These are phyloP conservation scores for Penicillium coprophilum DNA, from an alignment of 495 filamentous ascomycete genomes.

Conservation along the genomic window DNA sequence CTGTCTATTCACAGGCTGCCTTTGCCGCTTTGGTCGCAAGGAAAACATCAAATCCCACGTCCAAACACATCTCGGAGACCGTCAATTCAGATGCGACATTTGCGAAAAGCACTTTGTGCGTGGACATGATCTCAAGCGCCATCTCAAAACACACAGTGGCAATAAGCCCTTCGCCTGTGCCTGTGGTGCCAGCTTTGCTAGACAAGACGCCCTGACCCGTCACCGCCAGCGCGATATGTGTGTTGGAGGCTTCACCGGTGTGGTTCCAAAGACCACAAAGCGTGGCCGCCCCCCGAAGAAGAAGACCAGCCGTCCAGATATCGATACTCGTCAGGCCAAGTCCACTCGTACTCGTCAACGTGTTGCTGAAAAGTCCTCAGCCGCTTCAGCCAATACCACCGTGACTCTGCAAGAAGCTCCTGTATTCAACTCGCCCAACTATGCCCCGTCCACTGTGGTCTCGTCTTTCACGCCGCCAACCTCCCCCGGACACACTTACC, in stretches of 20 bases:
- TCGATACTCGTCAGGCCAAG: slow-evolving; percentile 68
- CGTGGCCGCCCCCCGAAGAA: slow-evolving; percentile 65
- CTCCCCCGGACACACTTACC: slow-evolving; percentile 41
- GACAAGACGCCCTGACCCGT: slow-evolving; percentile 91
- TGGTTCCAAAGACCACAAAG: slow-evolving; percentile 68
- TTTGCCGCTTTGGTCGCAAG: slow-evolving; percentile 83
- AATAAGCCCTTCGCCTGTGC: slow-evolving; percentile 89
- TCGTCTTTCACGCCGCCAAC: slow-evolving; percentile 52
- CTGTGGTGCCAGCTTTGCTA: slow-evolving; percentile 86
- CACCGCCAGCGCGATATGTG: slow-evolving; percentile 95
- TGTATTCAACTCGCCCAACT: slow-evolving; percentile 42
- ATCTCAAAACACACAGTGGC: slow-evolving; percentile 93
- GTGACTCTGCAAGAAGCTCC: slow-evolving; percentile 29
- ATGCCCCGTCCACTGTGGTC: slow-evolving; percentile 40
- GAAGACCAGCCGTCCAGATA: slow-evolving; percentile 58
- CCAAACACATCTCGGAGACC: slow-evolving; percentile 93
- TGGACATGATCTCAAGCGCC: slow-evolving; percentile 94
- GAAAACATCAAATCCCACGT: slow-evolving; percentile 98
- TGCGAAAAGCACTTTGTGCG: slow-evolving; percentile 95
- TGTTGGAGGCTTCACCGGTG: slow-evolving; percentile 82
- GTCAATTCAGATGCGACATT: slow-evolving; percentile 84
- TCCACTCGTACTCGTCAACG: slow-evolving; percentile 50
- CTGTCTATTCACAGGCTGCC: slow-evolving; percentile 77
- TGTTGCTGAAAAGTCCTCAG: slow-evolving; percentile 41
- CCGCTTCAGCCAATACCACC: slow-evolving; percentile 28